Evolutionary conservation across 1,139 yeast species (phyloP), one percentile per base, ranked within the genome.

Genomic region (Lodderomyces beijingensis): DNA sequence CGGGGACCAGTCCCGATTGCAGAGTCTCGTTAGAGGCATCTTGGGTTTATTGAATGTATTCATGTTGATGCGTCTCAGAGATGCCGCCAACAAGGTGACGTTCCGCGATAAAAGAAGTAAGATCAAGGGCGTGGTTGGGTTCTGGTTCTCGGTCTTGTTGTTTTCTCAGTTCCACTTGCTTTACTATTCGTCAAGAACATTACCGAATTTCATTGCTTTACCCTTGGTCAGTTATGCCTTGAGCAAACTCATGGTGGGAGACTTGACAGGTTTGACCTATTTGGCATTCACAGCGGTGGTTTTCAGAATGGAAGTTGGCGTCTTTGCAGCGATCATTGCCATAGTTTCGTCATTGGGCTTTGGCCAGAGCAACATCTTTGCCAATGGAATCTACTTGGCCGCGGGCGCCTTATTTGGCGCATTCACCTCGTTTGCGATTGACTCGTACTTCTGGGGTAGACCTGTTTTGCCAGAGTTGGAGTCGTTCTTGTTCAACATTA

Each of bases 141-240:
- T 66, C 21, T 83, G 87, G 83, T 87, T 70, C 49, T 60, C 71
- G 32, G 40, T 80, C 2, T 63, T 87, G 36, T 62, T 70, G 26
- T 54, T 73, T 35, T 58, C 83, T 4, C 94, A 88, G 51, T 91
- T 89, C 61, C 97, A 91, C 52, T 43, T 86, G 22, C 59, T 82
- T 36, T 89, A 66, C 58, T 89, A 89, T 52, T 65, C 84, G 5
- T 72, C 95, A 3, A 68, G 97, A 43, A 78, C 95, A 0, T 64
- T 91, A 39, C 96, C 97, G 8, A 89, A 89, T 55, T 84, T 87
- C 55, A 59, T 89, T 25, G 94, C 87, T 0, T 63, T 89, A 34
- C 96, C 97, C 2, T 50, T 86, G 25, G 80, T 83, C 2, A 74
- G 74, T 37, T 49, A 59, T 34, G 80, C 84, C 0, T 44, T 82